Percentiles rank a stretch among this genome's conserved stretches.
Evolutionary conservation across 2,329 filamentous ascomycete genomes (phyloP).

Genomic region (Sclerotinia sclerotiorum): DNA sequence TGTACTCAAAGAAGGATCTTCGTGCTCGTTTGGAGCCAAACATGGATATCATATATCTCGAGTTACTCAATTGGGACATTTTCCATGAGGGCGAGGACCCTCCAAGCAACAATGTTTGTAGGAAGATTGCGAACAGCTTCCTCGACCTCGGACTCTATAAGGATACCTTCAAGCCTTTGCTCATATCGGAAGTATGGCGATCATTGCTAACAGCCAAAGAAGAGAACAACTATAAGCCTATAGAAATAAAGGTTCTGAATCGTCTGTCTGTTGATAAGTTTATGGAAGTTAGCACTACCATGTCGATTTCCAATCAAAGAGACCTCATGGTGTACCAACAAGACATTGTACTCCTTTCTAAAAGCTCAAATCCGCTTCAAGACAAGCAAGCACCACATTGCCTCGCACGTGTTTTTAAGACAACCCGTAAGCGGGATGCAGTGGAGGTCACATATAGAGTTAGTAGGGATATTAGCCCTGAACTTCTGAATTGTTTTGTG

Average conservation of each 20-base stretch:
- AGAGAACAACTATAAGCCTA: conserved; percentile 75
- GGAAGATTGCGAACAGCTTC: conserved; percentile 76
- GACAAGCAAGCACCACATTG: conserved; percentile 71
- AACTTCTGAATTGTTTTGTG: conserved; percentile 61
- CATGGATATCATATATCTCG: conserved; percentile 79
- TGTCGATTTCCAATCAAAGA: conserved; percentile 68
- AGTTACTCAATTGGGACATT: conserved; percentile 90
- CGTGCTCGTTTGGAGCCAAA: conserved; percentile 88
- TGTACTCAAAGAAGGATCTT: conserved; percentile 88
- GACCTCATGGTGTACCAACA: conserved; percentile 76
- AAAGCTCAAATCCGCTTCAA: conserved; percentile 66
- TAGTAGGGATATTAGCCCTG: conserved; percentile 53
- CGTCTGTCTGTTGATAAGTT: conserved; percentile 91
- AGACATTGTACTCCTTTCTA: conserved; percentile 85
- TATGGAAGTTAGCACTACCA: conserved; percentile 82
- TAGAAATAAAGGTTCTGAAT: conserved; percentile 84
- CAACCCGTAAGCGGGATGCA: conserved; percentile 75
- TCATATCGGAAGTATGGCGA: conserved; percentile 94
- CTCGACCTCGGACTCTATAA: conserved; percentile 76
- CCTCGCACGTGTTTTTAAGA: conserved; percentile 78
- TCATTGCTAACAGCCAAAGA: conserved; percentile 88
- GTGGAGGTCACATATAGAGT: conserved; percentile 86
- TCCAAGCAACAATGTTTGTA: conserved; percentile 72
- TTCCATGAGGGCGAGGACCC: conserved; percentile 88
- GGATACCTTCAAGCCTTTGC: conserved; percentile 82